Evolutionary conservation across 2,329 filamentous ascomycete species (phyloP).

Genomic region (Orbilia ellipsospora): DNA sequence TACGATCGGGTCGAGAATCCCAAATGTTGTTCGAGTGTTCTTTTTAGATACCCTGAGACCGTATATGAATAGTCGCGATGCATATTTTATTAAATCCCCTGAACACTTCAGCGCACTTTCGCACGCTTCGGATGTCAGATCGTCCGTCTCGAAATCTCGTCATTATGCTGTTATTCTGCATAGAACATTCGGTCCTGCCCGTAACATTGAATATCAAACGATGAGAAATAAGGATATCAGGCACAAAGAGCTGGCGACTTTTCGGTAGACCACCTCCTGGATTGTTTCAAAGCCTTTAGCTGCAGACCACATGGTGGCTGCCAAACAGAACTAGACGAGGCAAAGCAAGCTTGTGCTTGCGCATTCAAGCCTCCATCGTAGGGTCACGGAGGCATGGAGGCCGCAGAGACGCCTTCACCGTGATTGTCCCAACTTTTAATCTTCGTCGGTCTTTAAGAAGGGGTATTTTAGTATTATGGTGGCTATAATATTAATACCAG

Average conservation of each 20-base stretch:
- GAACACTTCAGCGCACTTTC: too few relatives aligned
- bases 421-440: constrained; percentile 4
- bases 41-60: constrained; percentile 18
- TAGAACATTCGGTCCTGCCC: constrained; percentile 31
- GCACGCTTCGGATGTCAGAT: constrained; percentile 28
- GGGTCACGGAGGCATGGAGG: constrained; percentile 11
- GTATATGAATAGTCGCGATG: constrained; percentile 7
- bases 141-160: constrained; percentile 27
- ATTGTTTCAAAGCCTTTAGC: constrained; percentile 53
- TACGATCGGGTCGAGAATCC: not conserved
- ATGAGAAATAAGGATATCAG: constrained; percentile 19
- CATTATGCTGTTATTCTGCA: constrained; percentile 35
- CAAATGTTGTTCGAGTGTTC: constrained; percentile 8
- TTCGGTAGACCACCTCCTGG: constrained; percentile 47
- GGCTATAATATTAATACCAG: too few relatives aligned
- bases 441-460: too few relatives aligned
- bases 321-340: constrained; percentile 39
- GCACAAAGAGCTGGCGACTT: constrained; percentile 16
- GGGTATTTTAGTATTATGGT: too few relatives aligned
- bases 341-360: constrained; percentile 33
- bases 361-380: constrained; percentile 34
- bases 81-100: constrained; percentile 8
- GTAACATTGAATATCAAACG: constrained; percentile 13
- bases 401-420: constrained; percentile 14
- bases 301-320: constrained; percentile 42